Percentiles rank a stretch among this genome's conserved stretches.
These are phyloP conservation scores for Myriosclerotinia scirpicola DNA, from an alignment of 2,329 filamentous ascomycete species.

Conservation along the genomic window DNA sequence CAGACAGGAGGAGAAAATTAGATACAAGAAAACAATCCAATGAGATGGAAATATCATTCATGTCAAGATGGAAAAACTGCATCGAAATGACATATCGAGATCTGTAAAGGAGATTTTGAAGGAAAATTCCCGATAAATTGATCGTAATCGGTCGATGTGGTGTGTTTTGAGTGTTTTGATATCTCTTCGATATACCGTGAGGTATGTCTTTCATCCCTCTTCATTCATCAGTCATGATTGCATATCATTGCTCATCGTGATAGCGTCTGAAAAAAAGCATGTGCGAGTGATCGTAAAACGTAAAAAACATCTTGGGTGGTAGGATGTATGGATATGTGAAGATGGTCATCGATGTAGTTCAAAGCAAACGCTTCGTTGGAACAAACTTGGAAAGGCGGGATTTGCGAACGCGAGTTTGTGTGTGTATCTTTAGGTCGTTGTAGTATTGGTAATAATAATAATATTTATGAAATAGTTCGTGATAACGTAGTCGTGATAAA, in stretches of 20 bases:
- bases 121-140: constrained; percentile 20
- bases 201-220: constrained; percentile 10
- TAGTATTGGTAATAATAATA: constrained; percentile 8
- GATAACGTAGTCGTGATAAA: constrained; percentile 24
- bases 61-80: constrained; percentile 14
- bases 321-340: constrained; percentile 12
- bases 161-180: constrained; percentile 5
- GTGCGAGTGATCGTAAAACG: constrained; percentile 9
- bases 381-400: constrained; percentile 18
- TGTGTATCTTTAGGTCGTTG: constrained; percentile 1
- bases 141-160: constrained; percentile 19
- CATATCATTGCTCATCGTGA: constrained; percentile 24
- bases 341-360: constrained; percentile 17
- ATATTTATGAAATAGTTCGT: constrained; percentile 25
- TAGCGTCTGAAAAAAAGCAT: not conserved
- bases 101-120: constrained; percentile 8
- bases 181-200: constrained; percentile 9
- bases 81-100: constrained; percentile 9
- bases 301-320: constrained; percentile 12
- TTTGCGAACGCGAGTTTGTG: constrained; percentile 8
- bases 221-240: constrained; percentile 22
- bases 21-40: constrained; percentile 18
- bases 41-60: not conserved
- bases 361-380: constrained; percentile 21
- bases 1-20: constrained; percentile 14